Evolutionary conservation across 176 grass and related monocot genomes (phyloP).

Genomic region (Ensete ventricosum): DNA sequence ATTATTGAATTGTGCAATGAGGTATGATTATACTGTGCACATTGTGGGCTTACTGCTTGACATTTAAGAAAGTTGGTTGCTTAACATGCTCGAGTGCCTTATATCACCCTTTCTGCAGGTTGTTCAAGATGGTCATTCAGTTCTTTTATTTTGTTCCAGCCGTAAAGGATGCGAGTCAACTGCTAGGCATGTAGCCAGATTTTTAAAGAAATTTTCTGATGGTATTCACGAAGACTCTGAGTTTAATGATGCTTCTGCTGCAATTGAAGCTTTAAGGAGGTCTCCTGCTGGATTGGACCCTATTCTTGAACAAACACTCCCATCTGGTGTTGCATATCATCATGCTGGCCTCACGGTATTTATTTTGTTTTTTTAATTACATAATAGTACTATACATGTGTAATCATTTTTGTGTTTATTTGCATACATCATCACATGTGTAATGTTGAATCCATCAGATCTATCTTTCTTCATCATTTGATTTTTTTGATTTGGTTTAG

Average conservation of each 20-base stretch:
- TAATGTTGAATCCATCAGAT: too few species aligned
- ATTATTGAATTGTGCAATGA: constrained; percentile 90
- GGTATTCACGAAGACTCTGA: constrained; percentile 37
- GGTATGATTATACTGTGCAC: constrained; percentile 26
- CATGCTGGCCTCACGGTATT: constrained; percentile 95
- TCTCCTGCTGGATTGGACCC: constrained; percentile 80
- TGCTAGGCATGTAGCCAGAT: constrained; percentile 81
- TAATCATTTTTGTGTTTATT: not conserved
- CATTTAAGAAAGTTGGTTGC: constrained; percentile 1
- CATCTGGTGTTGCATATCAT: constrained; percentile 90
- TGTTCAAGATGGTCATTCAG: constrained; percentile 90
- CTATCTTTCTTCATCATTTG: too few species aligned
- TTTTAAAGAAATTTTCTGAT: constrained; percentile 45
- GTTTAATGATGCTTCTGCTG: constrained; percentile 50
- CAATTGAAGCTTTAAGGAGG: constrained; percentile 76
- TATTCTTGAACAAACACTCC: constrained; percentile 79
- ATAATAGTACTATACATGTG: not conserved
- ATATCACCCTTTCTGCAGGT: constrained; percentile 26
- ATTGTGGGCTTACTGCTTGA: not conserved
- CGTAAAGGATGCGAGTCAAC: constrained; percentile 95
- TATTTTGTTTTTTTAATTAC: constrained; percentile 1
- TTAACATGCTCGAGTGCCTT: not conserved
- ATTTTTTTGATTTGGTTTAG: too few species aligned
- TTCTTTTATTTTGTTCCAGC: constrained; percentile 96
- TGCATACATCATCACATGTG: not conserved